Base-by-base conservation (phyloP, 2,329 filamentous ascomycete species). In the Phialemonium atrogriseum region DNA sequence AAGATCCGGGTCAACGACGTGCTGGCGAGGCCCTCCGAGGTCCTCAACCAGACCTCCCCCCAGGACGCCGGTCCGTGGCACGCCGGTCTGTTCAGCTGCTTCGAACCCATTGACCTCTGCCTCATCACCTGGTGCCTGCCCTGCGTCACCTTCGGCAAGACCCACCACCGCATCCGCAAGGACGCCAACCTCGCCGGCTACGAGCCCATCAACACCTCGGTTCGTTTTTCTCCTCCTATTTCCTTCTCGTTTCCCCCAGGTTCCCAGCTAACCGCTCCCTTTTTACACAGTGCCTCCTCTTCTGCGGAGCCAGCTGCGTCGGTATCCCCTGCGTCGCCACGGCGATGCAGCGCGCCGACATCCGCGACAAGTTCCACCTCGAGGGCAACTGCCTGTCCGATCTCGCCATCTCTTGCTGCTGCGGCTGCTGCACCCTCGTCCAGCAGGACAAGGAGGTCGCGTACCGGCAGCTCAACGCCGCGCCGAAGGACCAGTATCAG, bases 61-160 rank as follows among this genome's bases (percentile, higher is more conserved):
- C 51, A 47, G 14, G 43, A 42, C 15, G 39, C 62, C 0, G 49
- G 56, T 42, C 35, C 56, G 8, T 68, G 63, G 63, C 42, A 42
- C 38, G 47, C 48, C 26, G 41, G 51, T 31, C 58, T 68, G 45
- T 67, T 64, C 27, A 55, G 54, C 35, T 68, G 62, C 55, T 62
- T 59, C 48, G 53, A 39, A 37, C 64, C 64, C 15, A 51, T 66
- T 32, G 55, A 60, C 31, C 53, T 56, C 2, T 68, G 64, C 45
- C 40, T 64, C n/a, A 50, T 66, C 32, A 56, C 59, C 11, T 68
- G 54, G 41, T 68, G 57, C 39, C 38, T 64, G 16, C 64, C 65
- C 2, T 68, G 64, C 38, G 50, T 68, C 19, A 65, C 62, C 20
- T 68, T 66, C 29, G 63, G 63, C 48, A 64, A 62, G 56, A 66